phyloP scores from a whole-genome alignment of 768 basidiomycete genomes.

The Psilocybe cubensis region DNA sequence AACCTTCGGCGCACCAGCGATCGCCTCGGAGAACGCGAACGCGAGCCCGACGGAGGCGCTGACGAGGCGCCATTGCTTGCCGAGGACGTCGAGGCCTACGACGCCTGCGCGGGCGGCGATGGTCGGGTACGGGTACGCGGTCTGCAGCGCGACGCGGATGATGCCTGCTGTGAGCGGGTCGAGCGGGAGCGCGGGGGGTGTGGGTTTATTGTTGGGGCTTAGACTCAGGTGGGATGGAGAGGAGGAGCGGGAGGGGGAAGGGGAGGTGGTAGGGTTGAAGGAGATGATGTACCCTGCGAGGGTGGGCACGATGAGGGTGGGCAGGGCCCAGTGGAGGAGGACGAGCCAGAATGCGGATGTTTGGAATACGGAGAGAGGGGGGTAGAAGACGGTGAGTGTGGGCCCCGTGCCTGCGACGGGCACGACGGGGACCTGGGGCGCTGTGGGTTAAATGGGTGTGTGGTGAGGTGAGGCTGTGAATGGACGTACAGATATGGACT shows the following conservation, averaged over 20 bases:
- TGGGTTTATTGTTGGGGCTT: no score
- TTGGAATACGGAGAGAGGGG: constrained; percentile 48
- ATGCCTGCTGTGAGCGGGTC: constrained; percentile 72
- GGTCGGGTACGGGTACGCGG: constrained; percentile 54
- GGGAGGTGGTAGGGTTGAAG: constrained; percentile 48
- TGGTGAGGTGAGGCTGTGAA: neutral
- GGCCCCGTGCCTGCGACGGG: constrained; percentile 19
- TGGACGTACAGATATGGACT: constrained; percentile 40
- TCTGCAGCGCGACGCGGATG: constrained; percentile 60
- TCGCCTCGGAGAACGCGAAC: constrained; percentile 71
- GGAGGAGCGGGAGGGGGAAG: constrained; percentile 1
- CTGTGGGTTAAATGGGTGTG: neutral
- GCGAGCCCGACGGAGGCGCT: constrained; percentile 58
- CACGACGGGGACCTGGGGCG: constrained; percentile 32
- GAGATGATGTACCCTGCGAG: constrained; percentile 63
- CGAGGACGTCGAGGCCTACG: constrained; percentile 56
- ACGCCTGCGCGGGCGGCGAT: constrained; percentile 26
- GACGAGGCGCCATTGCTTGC: constrained; percentile 57
- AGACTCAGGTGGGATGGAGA: no score
- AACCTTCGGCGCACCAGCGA: constrained; percentile 48
- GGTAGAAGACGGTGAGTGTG: constrained; percentile 45
- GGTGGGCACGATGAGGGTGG: constrained; percentile 61
- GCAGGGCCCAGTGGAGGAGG: constrained; percentile 65
- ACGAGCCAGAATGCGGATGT: constrained; percentile 54
- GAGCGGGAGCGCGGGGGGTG: constrained; percentile 36